phyloP scores from a whole-genome alignment of 352 stramenopile genomes.

The Thraustotheca clavata region DNA sequence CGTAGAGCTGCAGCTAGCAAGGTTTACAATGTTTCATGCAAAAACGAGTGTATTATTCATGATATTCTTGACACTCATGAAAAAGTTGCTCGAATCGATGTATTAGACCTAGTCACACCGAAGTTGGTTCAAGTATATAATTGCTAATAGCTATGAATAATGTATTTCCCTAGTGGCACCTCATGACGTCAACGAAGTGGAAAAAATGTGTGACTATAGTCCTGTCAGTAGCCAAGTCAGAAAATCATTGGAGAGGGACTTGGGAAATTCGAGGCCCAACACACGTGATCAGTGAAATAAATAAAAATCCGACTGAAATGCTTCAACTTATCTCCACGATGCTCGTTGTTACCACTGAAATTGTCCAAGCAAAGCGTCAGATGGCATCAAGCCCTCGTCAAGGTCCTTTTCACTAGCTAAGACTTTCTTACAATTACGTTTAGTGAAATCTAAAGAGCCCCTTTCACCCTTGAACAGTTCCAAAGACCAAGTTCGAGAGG shows the following conservation, averaged over 20 bases:
- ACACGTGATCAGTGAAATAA: neutral
- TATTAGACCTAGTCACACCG: neutral
- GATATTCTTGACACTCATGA: neutral
- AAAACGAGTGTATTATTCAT: neutral
- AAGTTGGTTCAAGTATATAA: constrained; percentile 4
- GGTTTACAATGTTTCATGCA: constrained; percentile 9
- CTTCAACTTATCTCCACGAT: neutral
- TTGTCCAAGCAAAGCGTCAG: neutral
- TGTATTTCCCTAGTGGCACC: neutral
- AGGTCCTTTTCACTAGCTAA: neutral
- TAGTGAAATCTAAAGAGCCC: constrained; percentile 1
- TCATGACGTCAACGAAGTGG: constrained; percentile 19
- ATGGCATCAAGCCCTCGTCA: constrained; percentile 10
- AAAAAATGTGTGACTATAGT: neutral
- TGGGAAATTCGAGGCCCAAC: neutral
- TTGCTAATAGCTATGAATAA: neutral
- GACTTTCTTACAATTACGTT: neutral
- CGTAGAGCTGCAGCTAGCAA: constrained; percentile 3
- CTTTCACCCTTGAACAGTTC: neutral
- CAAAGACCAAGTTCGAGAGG: neutral
- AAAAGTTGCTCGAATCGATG: constrained; percentile 4
- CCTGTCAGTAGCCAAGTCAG: neutral
- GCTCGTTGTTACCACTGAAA: neutral
- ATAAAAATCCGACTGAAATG: neutral
- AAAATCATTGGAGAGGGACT: neutral